Evolutionary conservation across 2,329 filamentous ascomycete species (phyloP).

Genomic region (Thelonectria rubi): DNA sequence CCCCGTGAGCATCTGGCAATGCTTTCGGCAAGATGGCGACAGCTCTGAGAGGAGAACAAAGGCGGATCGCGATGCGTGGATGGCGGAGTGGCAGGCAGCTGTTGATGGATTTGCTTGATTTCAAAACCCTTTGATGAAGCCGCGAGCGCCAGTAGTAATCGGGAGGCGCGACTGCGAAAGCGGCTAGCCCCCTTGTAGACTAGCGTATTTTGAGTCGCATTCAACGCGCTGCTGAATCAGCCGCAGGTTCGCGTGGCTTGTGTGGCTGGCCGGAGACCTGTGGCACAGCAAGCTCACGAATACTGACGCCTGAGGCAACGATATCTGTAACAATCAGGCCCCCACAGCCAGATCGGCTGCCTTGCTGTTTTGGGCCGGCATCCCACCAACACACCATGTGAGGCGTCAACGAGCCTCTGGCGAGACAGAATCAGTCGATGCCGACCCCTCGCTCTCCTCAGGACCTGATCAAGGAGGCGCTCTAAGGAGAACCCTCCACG

Average conservation of each 20-base stretch:
- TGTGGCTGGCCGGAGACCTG: background rate
- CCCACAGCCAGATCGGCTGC: background rate
- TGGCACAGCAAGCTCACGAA: background rate
- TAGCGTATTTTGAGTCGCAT: constrained; percentile 1
- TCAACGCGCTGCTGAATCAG: constrained; percentile 23
- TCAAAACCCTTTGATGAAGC: constrained; percentile 37
- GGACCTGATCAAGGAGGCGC: constrained; percentile 2
- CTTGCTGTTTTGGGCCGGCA: background rate
- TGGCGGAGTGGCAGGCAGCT: constrained; percentile 28
- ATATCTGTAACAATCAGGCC: background rate
- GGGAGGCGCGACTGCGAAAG: constrained; percentile 36
- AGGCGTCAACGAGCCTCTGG: background rate
- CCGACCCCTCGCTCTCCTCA: constrained; percentile 2
- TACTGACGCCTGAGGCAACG: background rate
- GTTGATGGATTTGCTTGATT: constrained; percentile 42
- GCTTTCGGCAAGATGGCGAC: constrained; percentile 34
- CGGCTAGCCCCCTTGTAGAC: background rate
- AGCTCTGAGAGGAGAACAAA: constrained; percentile 28
- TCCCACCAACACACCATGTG: constrained; percentile 12
- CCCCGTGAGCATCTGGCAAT: constrained; percentile 46
- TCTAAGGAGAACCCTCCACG: background rate
- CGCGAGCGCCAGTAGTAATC: constrained; percentile 33
- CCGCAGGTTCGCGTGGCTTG: constrained; percentile 8
- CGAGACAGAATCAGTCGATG: constrained; percentile 8
- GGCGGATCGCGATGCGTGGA: constrained; percentile 33